phyloP scores from a whole-genome alignment of 2,329 filamentous ascomycete genomes.

The Lasiodiplodia sp. region DNA sequence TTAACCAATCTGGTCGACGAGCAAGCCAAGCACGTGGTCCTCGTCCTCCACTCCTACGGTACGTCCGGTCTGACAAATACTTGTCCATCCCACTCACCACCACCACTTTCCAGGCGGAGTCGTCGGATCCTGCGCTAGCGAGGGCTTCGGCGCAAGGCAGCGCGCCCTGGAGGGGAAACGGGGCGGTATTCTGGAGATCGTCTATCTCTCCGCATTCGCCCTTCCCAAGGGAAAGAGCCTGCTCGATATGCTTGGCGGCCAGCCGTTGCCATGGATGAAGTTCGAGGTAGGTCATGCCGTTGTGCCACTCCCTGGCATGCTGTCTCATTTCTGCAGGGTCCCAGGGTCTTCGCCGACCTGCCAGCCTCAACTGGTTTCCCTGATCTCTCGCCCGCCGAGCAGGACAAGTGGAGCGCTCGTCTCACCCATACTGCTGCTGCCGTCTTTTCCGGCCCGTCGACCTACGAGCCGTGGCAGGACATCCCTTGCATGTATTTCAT shows the following conservation, averaged over 20 bases:
- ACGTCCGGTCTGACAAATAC: neutral
- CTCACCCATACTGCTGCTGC: constrained; percentile 19
- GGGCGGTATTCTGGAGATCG: constrained; percentile 21
- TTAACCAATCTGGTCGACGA: constrained; percentile 9
- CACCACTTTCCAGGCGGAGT: constrained; percentile 8
- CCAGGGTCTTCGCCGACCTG: constrained; percentile 10
- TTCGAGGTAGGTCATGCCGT: neutral
- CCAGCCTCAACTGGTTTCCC: neutral
- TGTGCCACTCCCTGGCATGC: neutral
- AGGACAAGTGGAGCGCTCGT: constrained; percentile 20
- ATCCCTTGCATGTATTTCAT: constrained; percentile 27
- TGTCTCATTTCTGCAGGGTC: neutral
- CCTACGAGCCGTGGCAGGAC: constrained; percentile 24
- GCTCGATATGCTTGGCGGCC: constrained; percentile 24
- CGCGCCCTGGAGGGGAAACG: constrained; percentile 9
- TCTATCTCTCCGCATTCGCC: constrained; percentile 25
- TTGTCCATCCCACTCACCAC: neutral
- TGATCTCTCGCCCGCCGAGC: constrained; percentile 16
- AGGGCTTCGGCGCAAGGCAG: constrained; percentile 22
- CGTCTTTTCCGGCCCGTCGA: constrained; percentile 13
- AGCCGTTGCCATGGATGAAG: constrained; percentile 24
- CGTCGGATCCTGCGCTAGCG: constrained; percentile 26
- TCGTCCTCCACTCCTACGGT: constrained; percentile 26
- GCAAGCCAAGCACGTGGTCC: constrained; percentile 18
- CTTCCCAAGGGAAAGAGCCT: constrained; percentile 24